Base-by-base conservation (phyloP, 78 protist genomes). In the Goniomonas avonlea region DNA sequence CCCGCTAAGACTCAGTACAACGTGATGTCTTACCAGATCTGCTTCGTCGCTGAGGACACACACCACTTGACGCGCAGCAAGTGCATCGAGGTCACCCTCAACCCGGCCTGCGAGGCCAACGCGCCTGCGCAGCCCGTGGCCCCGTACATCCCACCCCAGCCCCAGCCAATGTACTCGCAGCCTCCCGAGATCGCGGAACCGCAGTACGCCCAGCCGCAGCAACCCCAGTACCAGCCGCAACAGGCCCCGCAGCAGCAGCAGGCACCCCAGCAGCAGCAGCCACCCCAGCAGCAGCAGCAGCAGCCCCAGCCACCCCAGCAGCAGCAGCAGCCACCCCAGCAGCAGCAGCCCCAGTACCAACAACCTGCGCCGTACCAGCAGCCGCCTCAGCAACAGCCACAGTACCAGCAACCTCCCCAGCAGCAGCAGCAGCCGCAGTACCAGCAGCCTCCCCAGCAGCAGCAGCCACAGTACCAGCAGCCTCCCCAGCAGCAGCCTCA, bases 41-140 rank as follows among this genome's bases (percentile, higher is more conserved):
- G 70, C 70, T 61, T 61, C 70, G 48, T 20, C 34, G 70, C 70
- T 7, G 48, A 43, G 4, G 70, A 61, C 43, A 38, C 48, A 38
- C 31, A 38, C 20, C 48, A 43, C 27, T 43, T 61, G 48, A 32
- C 70, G 70, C 70, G 70, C 70, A 35, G 21, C 70, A 61, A 61
- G 70, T 61, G 70, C 43, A 11, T 61, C 32, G 18, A 13, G n/a
- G 43, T 61, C 43, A 31, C 27, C 21, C 31, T 59, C 70, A 61
- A 38, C 43, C 48, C 48, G 9, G 65, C 38, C 40, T n/a, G 29
- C 29, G 35, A 21, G 48, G 31, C 48, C 43, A 13, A 11, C 37
- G 70, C 70, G 53, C 53, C 53, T 9, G 53, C n/a, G n/a, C n/a
- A n/a, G n/a, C n/a, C n/a, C n/a, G n/a, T n/a, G 32, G 3, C 5